Evolutionary conservation across 495 filamentous ascomycete species (phyloP), one percentile per base, ranked within the genome.

Genomic region (Geoglossum glabrum): DNA sequence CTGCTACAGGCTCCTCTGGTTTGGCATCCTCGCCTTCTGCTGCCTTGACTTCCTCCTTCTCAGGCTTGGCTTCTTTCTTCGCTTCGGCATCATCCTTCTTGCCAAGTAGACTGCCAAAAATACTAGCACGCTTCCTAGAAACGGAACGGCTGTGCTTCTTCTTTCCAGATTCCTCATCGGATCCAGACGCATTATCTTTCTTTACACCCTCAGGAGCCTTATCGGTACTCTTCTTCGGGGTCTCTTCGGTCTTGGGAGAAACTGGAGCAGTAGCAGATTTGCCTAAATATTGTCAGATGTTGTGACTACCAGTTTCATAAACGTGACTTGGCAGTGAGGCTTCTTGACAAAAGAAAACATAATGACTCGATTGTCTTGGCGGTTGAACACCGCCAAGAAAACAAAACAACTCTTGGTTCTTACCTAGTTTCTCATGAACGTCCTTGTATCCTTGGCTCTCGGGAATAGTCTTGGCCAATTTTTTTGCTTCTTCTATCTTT

Each of bases 401-500:
- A 34, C 31, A 34, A 34, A 34, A 34, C 31, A 34, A 34, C 5
- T 17, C 6, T 4, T 5, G 21, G 7, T 47, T 30, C 57, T 38
- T 59, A 59, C 57, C 43, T 34, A 59, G 28, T 33, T 59, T 54
- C 51, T 59, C 57, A 27, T 19, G n/a, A 13, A 5, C 13, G 6
- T 59, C 57, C 57, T 90, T 90, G 77, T 90, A 59, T n/a, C 78
- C 78, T 69, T 87, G 83, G 60, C 78, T 82, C 67, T 79, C 76
- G 52, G 75, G 74, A 61, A 92, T 76, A 61, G 76, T 75, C 57
- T 82, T 77, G 63, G 76, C 82, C 57, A 83, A 73, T 58, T 79
- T 80, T 75, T 87, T 87, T 57, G 87, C 87, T 71, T 89, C 87
- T 30, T 75, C 72, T 55, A 79, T 71, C 80, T 88, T 87, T 59